Conservation (phyloP, 805 yeast species). For the Wickerhamomyces strasburgensis region DNA sequence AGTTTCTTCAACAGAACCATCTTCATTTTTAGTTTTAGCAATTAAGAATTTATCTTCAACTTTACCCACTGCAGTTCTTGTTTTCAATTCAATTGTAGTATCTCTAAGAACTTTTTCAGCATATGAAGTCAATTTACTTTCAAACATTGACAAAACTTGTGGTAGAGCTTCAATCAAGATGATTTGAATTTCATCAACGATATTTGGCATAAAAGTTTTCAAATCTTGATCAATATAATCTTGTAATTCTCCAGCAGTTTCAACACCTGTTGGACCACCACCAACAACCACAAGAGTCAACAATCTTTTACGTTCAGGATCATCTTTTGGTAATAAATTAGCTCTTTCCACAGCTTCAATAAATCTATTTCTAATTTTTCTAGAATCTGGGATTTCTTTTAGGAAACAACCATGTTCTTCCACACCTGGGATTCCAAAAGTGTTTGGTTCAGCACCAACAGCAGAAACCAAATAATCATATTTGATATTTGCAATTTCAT, state of each 20-base stretch:
- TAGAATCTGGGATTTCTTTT: constrained; percentile 86
- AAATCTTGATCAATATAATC: constrained; percentile 92
- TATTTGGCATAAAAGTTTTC: constrained; percentile 80
- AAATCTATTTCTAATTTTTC: constrained; percentile 71
- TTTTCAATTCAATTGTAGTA: constrained; percentile 65
- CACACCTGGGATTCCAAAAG: constrained; percentile 93
- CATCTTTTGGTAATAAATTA: constrained; percentile 70
- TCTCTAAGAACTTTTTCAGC: constrained; percentile 38
- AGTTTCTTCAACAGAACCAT: constrained; percentile 57
- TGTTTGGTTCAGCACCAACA: constrained; percentile 91
- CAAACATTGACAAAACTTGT: constrained; percentile 61
- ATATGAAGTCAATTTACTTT: constrained; percentile 37
- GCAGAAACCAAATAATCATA: constrained; percentile 87
- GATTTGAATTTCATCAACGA: constrained; percentile 79
- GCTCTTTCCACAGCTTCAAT: constrained; percentile 90
- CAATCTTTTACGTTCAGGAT: constrained; percentile 78
- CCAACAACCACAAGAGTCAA: constrained; percentile 89
- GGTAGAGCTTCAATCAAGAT: constrained; percentile 89
- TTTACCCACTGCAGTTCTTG: constrained; percentile 84
- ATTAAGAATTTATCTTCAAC: constrained; percentile 69
- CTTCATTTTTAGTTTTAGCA: constrained; percentile 67
- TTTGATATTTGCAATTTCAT: constrained; percentile 40
- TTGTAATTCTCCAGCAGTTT: constrained; percentile 92
- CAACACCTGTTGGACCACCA: constrained; percentile 98
- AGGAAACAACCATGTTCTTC: constrained; percentile 76